Conservation (phyloP, 345 rosid species). For the Populus simonii region DNA sequence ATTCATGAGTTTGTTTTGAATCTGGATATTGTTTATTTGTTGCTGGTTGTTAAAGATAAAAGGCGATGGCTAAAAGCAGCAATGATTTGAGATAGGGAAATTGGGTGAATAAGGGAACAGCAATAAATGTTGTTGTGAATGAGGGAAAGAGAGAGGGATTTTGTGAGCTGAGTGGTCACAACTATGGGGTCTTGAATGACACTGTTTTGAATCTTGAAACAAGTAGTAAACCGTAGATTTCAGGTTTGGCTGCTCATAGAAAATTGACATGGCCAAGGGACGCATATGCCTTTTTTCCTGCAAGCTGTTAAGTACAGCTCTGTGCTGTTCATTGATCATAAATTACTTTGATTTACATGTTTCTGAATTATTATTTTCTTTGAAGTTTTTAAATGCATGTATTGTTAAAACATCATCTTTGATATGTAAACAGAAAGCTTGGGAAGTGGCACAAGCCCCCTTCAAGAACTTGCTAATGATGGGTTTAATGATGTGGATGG, state of each 20-base stretch:
- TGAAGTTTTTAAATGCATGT: neutral
- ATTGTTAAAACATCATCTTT: neutral
- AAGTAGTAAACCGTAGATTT: neutral
- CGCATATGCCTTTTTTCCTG: neutral
- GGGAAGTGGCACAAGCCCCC: conserved; percentile 99
- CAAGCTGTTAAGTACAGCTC: neutral
- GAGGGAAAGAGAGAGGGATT: neutral
- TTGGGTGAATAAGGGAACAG: neutral
- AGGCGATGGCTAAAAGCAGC: no score
- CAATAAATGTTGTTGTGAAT: neutral
- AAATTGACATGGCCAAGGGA: neutral
- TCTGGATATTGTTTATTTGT: no score
- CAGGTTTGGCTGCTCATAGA: neutral
- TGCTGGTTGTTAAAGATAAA: no score
- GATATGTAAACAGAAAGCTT: conserved; percentile 74
- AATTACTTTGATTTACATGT: neutral
- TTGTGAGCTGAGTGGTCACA: neutral
- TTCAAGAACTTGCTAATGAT: conserved; percentile 98
- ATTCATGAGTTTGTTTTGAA: no score
- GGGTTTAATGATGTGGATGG: conserved; percentile 99
- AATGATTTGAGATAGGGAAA: neutral
- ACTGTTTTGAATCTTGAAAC: neutral
- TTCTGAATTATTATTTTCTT: neutral
- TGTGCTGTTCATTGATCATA: neutral
- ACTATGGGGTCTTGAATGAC: neutral